Base-by-base conservation (phyloP, 768 basidiomycete species). In the Amanita fuliginea region DNA sequence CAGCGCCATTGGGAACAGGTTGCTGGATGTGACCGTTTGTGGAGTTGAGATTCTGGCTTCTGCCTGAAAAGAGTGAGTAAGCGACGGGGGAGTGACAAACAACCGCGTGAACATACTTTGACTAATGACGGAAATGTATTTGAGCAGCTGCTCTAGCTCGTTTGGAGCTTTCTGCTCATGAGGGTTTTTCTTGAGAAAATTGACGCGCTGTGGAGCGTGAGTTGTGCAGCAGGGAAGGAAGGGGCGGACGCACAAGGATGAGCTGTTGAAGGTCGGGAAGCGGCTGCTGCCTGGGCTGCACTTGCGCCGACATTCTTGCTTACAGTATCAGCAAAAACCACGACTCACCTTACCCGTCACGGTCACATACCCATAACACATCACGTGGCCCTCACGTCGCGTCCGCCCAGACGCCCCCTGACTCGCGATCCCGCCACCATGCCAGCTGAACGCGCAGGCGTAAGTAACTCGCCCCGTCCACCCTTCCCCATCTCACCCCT, bases 401-500 rank as follows among this genome's bases (percentile, higher is more conserved):
- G 70, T 70, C 60, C 54, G 30, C 30, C 44, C n/a, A n/a, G n/a
- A n/a, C n/a, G n/a, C n/a, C 18, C 30, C 34, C 34, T 42, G 24
- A 53, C 46, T 32, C 40, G 9, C 28, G 22, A 9, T 51, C 54
- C 59, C 39, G 40, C 60, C 65, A 73, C 57, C 60, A 87, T 89
- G 86, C 77, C 80, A 60, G 75, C 81, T 62, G 83, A 88, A 72
- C 68, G 87, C 60, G 86, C 86, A 53, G 88, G 88, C 14, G 49
- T 50, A 43, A 35, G 87, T 88, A 67, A 13, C 32, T 47, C 34
- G 42, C 33, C 6, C 18, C 26, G 18, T 16, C 36, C n/a, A 6
- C 5, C 3, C 43, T 19, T 42, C 43, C n/a, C 60, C n/a, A 16
- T 24, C 47, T 46, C 61, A 0, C 16, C 0, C 2, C 34, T 47